Evolutionary conservation across 306 rosid genomes (phyloP).

Genomic region (Vicia sativa): DNA sequence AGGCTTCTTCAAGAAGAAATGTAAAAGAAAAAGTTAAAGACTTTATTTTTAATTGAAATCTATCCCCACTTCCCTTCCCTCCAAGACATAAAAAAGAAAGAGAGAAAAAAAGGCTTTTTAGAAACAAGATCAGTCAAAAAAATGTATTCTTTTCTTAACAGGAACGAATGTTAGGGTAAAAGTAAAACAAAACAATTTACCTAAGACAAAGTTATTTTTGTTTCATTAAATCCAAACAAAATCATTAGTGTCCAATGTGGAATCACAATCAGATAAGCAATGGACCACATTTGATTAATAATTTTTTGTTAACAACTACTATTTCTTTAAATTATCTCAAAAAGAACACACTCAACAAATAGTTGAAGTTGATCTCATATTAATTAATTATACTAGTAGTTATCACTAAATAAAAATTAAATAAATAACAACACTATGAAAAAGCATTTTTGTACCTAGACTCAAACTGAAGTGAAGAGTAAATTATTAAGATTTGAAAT

Average conservation of each 20-base stretch:
- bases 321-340: slow-evolving; percentile 20
- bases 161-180: slow-evolving; percentile 20
- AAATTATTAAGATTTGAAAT: slow-evolving; percentile 34
- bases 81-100: slow-evolving; percentile 23
- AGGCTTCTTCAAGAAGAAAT: slow-evolving; percentile 50
- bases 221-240: not conserved
- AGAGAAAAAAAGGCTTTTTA: slow-evolving; percentile 37
- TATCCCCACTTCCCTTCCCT: slow-evolving; percentile 29
- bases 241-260: slow-evolving; percentile 13
- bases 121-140: slow-evolving; percentile 20
- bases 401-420: not conserved
- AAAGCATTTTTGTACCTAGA: slow-evolving; percentile 12
- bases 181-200: slow-evolving; percentile 13
- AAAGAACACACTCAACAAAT: slow-evolving; percentile 17
- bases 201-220: slow-evolving; percentile 11
- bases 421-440: not conserved
- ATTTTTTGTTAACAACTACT: slow-evolving; percentile 14
- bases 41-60: slow-evolving; percentile 45
- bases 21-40: slow-evolving; percentile 48
- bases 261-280: slow-evolving; percentile 47
- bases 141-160: slow-evolving; percentile 35
- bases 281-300: not conserved
- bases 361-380: not conserved
- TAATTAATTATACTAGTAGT: slow-evolving; percentile 19
- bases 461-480: slow-evolving; percentile 22